A percentile compares a stretch with the other conserved stretches of the same genome.
phyloP scores from a whole-genome alignment of 2,329 filamentous ascomycete species.

The Monosporascus sp. region DNA sequence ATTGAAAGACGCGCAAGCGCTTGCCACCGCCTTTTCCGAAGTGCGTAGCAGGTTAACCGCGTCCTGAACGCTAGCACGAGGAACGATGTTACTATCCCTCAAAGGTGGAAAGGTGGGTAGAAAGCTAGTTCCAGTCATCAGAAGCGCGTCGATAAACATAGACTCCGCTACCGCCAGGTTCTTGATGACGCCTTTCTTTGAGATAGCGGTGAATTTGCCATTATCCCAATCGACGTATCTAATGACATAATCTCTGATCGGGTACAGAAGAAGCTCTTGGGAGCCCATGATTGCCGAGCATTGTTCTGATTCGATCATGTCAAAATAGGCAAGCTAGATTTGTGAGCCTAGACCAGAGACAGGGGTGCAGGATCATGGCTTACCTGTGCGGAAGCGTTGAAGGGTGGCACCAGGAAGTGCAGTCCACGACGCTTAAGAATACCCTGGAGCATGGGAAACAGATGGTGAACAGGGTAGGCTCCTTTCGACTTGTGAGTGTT shows the following conservation, averaged over 20 bases:
- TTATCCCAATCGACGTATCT: slow-evolving; percentile 61
- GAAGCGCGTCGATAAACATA: slow-evolving; percentile 75
- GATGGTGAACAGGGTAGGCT: slow-evolving; percentile 62
- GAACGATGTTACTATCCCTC: slow-evolving; percentile 50
- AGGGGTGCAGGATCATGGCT: slow-evolving; percentile 16
- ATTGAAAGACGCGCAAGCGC: slow-evolving; percentile 70
- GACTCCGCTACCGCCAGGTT: slow-evolving; percentile 61
- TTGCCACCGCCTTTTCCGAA: slow-evolving; percentile 62
- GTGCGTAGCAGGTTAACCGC: slow-evolving; percentile 73
- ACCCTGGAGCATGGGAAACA: slow-evolving; percentile 71
- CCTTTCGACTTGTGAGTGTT: slow-evolving; percentile 39
- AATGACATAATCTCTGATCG: slow-evolving; percentile 71
- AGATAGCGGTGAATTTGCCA: slow-evolving; percentile 55
- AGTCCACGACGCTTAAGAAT: slow-evolving; percentile 65
- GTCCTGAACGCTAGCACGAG: slow-evolving; percentile 61
- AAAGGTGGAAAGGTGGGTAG: slow-evolving; percentile 75
- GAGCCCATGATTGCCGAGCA: slow-evolving; percentile 77
- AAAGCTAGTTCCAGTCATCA: slow-evolving; percentile 79
- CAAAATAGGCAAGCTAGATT: slow-evolving; percentile 69
- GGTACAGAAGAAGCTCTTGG: slow-evolving; percentile 79
- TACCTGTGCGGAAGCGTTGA: slow-evolving; percentile 83
- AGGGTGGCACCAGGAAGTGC: slow-evolving; percentile 78
- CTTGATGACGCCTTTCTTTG: slow-evolving; percentile 65
- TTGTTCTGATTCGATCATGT: slow-evolving; percentile 60
- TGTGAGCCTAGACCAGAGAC: slow-evolving; percentile 22